A percentile compares a stretch with the other conserved stretches of the same genome.
These are phyloP conservation scores for Pulveroboletus sp. DNA, from an alignment of 768 basidiomycete genomes.

Conservation along the genomic window DNA sequence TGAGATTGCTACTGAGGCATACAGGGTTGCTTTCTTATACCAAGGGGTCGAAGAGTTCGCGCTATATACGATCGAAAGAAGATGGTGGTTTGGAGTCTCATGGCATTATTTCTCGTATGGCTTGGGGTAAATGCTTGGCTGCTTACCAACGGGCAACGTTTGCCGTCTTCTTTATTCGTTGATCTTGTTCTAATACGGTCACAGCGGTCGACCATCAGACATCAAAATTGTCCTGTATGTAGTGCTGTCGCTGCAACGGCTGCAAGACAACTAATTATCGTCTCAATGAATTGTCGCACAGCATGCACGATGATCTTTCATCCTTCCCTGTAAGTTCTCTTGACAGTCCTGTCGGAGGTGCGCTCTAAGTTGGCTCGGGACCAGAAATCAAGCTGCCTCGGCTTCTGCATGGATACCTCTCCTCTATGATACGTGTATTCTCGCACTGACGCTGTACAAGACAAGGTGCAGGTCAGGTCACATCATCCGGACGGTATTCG, in stretches of 20 bases:
- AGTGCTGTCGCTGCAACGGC: background rate
- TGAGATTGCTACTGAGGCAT: conserved; percentile 12
- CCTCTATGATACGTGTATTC: conserved; percentile 35
- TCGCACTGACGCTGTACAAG: conserved; percentile 31
- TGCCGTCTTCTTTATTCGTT: conserved; percentile 13
- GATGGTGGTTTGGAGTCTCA: conserved; percentile 6
- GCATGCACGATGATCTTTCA: conserved; percentile 41
- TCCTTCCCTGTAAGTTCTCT: conserved; percentile 16
- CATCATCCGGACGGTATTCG: conserved; percentile 24
- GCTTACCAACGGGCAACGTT: conserved; percentile 47
- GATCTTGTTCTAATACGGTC: conserved; percentile 1
- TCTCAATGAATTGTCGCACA: conserved; percentile 10
- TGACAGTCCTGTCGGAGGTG: background rate
- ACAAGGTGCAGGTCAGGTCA: conserved; percentile 20
- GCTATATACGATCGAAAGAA: conserved; percentile 14
- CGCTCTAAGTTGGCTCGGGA: background rate
- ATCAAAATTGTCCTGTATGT: conserved; percentile 9
- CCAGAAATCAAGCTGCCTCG: conserved; percentile 25
- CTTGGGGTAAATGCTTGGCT: conserved; percentile 51
- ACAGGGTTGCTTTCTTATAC: background rate
- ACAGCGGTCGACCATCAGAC: conserved; percentile 10
- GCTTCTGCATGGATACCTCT: conserved; percentile 41
- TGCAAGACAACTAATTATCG: conserved; percentile 30
- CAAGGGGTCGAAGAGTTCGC: conserved; percentile 6
- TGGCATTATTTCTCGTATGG: conserved; percentile 38